Base-by-base conservation (phyloP, 2,329 filamentous ascomycete genomes). In the Sporothrix protearum region DNA sequence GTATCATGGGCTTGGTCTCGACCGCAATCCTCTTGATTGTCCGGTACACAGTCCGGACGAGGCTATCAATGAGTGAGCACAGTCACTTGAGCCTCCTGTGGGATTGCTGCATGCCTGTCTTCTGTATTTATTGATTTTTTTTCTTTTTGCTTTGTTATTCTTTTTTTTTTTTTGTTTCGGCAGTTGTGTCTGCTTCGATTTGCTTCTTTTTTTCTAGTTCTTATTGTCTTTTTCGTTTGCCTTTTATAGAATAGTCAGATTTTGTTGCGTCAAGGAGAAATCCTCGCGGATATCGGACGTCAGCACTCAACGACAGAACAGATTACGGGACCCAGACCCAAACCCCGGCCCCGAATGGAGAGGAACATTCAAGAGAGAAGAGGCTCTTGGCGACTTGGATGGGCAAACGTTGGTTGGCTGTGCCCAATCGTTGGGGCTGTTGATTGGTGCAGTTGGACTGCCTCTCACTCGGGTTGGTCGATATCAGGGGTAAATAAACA, bases 401-500 rank as follows among this genome's bases (percentile, higher is more conserved):
- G 22, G n/a, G 22, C 22, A 2, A 55, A 16, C 25, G 10, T 55
- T 14, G 39, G 39, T 42, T 12, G 39, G 12, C 2, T 42, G 39
- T 25, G 51, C 8, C 5, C 1, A 2, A 14, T 55, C 14, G 25
- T 14, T 14, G 22, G 51, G 8, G 10, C 12, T 16, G 10, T 14
- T 28, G 9, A 28, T 28, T 55, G 25, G 3, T 36, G 33, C 8
- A 36, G 22, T 12, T 12, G 22, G 51, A 28, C 22, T 14, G 51
- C 12, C 39, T 42, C 39, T 42, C 39, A 42, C 39, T 42, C 6
- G 39, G 6, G 39, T 47, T 19, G 42, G 42, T 47, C 6, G 7
- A 47, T 19, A 5, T 59, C 55, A 59, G 55, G 55, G 55, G 55
- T 36, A 59, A 59, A 59, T 63, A 63, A 63, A 61, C 57, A 61